phyloP scores from a whole-genome alignment of 2,329 filamentous ascomycete genomes.

The Teratosphaeria gauchensis region DNA sequence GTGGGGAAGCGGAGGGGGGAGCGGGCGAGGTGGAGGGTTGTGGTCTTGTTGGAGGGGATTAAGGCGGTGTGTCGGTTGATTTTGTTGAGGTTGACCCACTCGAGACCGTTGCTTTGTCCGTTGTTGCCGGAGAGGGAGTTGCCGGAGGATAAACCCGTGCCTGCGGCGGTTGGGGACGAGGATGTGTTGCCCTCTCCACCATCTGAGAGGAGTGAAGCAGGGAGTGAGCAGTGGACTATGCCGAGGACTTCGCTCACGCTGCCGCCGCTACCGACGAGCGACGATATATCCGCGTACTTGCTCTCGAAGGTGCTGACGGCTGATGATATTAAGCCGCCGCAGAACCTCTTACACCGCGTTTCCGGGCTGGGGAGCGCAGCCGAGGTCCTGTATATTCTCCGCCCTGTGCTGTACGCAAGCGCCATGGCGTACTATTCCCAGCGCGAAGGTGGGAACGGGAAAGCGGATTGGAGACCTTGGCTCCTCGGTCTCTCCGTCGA shows the following conservation, averaged over 20 bases:
- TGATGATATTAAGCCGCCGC: constrained; percentile 91
- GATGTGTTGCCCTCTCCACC: constrained; percentile 34
- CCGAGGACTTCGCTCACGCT: constrained; percentile 83
- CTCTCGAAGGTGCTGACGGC: constrained; percentile 84
- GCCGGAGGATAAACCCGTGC: constrained; percentile 34
- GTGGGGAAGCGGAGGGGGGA: constrained; percentile 78
- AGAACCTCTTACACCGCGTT: constrained; percentile 69
- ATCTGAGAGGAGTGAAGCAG: constrained; percentile 30
- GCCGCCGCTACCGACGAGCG: constrained; percentile 68
- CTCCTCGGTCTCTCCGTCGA: constrained; percentile 75
- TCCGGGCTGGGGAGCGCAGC: constrained; percentile 69
- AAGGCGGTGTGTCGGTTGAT: constrained; percentile 79
- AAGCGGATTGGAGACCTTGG: constrained; percentile 86
- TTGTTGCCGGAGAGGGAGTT: constrained; percentile 75
- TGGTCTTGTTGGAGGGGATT: constrained; percentile 73
- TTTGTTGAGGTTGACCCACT: constrained; percentile 72
- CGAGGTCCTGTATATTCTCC: constrained; percentile 83
- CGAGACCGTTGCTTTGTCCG: constrained; percentile 71
- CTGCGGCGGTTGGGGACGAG: constrained; percentile 17
- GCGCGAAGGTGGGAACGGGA: constrained; percentile 55
- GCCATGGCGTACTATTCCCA: constrained; percentile 59
- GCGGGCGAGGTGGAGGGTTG: constrained; percentile 71
- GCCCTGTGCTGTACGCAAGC: constrained; percentile 77
- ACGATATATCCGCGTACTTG: constrained; percentile 79
- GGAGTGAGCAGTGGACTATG: constrained; percentile 63